Conservation (phyloP, 352 stramenopile species). For the Elongisporangium undulatum region DNA sequence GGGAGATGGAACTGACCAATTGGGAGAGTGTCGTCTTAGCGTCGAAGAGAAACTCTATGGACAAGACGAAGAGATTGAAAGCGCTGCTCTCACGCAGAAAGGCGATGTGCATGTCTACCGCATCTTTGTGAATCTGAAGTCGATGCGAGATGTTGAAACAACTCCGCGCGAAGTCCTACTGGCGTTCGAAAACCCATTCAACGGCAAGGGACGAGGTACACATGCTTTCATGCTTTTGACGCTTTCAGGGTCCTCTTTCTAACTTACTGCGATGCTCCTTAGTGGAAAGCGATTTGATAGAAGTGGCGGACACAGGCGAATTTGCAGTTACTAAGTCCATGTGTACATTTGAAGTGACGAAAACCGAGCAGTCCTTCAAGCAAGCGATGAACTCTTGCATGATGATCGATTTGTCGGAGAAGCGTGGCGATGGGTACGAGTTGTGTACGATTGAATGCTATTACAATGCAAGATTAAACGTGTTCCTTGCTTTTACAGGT, state of each 20-base stretch:
- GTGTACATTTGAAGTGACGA: slow-evolving; percentile 42
- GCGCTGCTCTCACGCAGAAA: neutral
- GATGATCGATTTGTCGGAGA: slow-evolving; percentile 26
- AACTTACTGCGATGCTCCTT: neutral
- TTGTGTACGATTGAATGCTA: neutral
- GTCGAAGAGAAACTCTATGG: neutral
- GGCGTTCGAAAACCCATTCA: slow-evolving; percentile 34
- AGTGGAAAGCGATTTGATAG: slow-evolving; percentile 40
- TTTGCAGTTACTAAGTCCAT: slow-evolving; percentile 24
- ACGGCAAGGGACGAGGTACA: slow-evolving; percentile 24
- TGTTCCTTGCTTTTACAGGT: neutral
- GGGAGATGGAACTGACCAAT: neutral
- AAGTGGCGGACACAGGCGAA: slow-evolving; percentile 30
- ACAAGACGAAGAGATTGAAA: neutral
- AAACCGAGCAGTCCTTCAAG: slow-evolving; percentile 30
- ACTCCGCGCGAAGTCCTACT: slow-evolving; percentile 22
- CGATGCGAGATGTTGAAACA: slow-evolving; percentile 20
- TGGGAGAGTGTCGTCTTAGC: neutral
- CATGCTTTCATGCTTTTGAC: neutral
- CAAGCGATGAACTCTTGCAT: slow-evolving; percentile 38
- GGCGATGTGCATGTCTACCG: slow-evolving; percentile 13
- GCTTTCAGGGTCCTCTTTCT: neutral
- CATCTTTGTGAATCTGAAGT: slow-evolving; percentile 36
- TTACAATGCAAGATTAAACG: neutral
- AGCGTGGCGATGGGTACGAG: neutral